Base-by-base conservation (phyloP, 164 flowering plant genomes). In the Sextonia rubra region DNA sequence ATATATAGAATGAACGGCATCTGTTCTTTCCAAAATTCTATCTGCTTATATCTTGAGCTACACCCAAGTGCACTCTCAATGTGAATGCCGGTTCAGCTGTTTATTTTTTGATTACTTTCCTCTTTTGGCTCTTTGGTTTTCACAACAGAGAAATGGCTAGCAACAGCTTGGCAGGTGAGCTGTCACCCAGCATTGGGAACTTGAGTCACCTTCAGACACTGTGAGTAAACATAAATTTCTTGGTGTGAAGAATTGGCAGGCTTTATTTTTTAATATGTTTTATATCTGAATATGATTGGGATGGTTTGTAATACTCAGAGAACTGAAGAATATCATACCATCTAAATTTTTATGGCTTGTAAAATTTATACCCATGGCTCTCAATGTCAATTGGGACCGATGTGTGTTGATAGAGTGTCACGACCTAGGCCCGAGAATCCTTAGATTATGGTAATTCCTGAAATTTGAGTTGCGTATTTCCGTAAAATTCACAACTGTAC, bases 171-270 rank as follows among this genome's bases (percentile, higher is more conserved):
- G 84, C 90, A 0, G 99, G 99, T 22, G 79, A 78, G 22, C 87
- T 95, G 47, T 91, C 97, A 1, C 85, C 92, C 0, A 89, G 90
- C 76, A 82, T 95, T 79, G 98, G 93, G 72, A 91, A 90, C 75
- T 81, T 93, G 83, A 91, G 86, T 75, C 92, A 89, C 75, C 92
- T 95, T 55, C 84, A 77, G 49, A 88, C 91, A 77, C 75, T 93
- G 98, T 93, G 74, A 86, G 97, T 76, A 26, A 66, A 27, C 7
- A 29, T 5, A 52, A 52, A 17, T 27, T 27, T 29, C 37, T 61
- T 47, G 20, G 60, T 27, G 20, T 52, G 32, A 2, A 9, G 26
- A 7, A 20, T 11, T 23, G 64, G 25, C 11, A 22, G 61, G 61
- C 61, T 58, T 58, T 58, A 58, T 58, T 2, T 58, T 6, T 55